Conservation (phyloP, 2,329 filamentous ascomycete genomes). For the Lasiodiplodia sp. region DNA sequence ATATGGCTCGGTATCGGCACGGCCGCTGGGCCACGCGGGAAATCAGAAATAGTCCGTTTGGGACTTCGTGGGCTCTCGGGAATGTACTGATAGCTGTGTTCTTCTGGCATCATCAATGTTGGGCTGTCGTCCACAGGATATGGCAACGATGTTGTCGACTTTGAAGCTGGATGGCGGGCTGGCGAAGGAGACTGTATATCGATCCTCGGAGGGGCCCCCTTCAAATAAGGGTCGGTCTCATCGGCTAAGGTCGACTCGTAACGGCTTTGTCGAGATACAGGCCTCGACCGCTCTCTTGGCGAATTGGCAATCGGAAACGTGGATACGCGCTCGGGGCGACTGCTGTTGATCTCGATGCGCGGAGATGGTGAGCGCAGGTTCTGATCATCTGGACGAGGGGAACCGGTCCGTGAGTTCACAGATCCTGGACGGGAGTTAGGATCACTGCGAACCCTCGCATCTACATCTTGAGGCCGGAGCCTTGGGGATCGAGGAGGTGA, state of each 20-base stretch:
- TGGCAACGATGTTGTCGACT: slow-evolving; percentile 43
- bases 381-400: slow-evolving; percentile 17
- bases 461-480: slow-evolving; percentile 36
- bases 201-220: slow-evolving; percentile 33
- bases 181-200: slow-evolving; percentile 44
- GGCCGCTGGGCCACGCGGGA: background rate
- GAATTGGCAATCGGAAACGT: slow-evolving; percentile 13
- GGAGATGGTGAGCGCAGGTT: slow-evolving; percentile 7
- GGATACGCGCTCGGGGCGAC: slow-evolving; percentile 4
- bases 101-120: slow-evolving; percentile 50
- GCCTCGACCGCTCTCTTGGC: slow-evolving; percentile 38
- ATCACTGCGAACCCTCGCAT: slow-evolving; percentile 38
- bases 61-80: slow-evolving; percentile 29
- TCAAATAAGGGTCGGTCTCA: slow-evolving; percentile 36
- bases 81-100: slow-evolving; percentile 50
- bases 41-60: slow-evolving; percentile 11
- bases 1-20: slow-evolving; percentile 21
- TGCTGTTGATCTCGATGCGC: slow-evolving; percentile 13
- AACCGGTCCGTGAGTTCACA: slow-evolving; percentile 32
- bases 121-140: slow-evolving; percentile 54
- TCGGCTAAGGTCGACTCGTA: slow-evolving; percentile 39
- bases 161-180: slow-evolving; percentile 37
- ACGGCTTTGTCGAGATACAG: slow-evolving; percentile 38
- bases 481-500: slow-evolving; percentile 42
- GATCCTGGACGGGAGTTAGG: slow-evolving; percentile 32